Percentiles rank a stretch among this genome's conserved stretches.
phyloP scores from a whole-genome alignment of 805 yeast species.

The Komagataella ulmi region DNA sequence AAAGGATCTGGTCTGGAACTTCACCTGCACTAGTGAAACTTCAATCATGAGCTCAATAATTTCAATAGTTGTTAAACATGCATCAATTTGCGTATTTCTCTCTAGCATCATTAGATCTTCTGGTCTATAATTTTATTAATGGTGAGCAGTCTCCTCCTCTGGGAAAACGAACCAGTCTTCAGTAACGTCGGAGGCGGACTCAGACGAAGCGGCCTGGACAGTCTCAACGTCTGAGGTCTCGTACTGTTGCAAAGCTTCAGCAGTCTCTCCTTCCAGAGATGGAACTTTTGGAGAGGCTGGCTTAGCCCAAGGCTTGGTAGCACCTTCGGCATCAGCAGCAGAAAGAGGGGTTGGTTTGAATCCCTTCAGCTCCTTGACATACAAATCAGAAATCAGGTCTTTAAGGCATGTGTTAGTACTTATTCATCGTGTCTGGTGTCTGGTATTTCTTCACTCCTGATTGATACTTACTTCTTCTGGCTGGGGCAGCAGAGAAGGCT shows the following conservation, averaged over 20 bases:
- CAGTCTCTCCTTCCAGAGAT: slow-evolving; percentile 51
- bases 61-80: neutral
- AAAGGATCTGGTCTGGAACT: neutral
- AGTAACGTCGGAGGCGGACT: slow-evolving; percentile 2
- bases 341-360: slow-evolving; percentile 76
- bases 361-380: slow-evolving; percentile 73
- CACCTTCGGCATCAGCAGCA: slow-evolving; percentile 61
- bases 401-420: slow-evolving; percentile 1
- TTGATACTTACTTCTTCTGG: slow-evolving; percentile 15
- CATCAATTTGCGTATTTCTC: neutral
- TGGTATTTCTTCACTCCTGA: neutral
- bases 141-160: slow-evolving; percentile 4
- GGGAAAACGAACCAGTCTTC: slow-evolving; percentile 5
- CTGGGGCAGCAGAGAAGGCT: slow-evolving; percentile 21
- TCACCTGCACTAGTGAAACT: neutral
- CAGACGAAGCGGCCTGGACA: slow-evolving; percentile 23
- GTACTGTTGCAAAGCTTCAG: slow-evolving; percentile 54
- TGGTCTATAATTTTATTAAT: slow-evolving; percentile 1
- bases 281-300: slow-evolving; percentile 77
- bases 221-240: slow-evolving; percentile 68
- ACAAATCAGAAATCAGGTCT: slow-evolving; percentile 69
- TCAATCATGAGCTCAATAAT: neutral
- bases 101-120: neutral
- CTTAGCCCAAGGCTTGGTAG: slow-evolving; percentile 71
- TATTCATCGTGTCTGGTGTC: neutral